Percentiles rank a stretch among this genome's conserved stretches.
Evolutionary conservation across 1,284 basidiomycete species (phyloP).

Genomic region (Phellopilus nigrolimitatus): DNA sequence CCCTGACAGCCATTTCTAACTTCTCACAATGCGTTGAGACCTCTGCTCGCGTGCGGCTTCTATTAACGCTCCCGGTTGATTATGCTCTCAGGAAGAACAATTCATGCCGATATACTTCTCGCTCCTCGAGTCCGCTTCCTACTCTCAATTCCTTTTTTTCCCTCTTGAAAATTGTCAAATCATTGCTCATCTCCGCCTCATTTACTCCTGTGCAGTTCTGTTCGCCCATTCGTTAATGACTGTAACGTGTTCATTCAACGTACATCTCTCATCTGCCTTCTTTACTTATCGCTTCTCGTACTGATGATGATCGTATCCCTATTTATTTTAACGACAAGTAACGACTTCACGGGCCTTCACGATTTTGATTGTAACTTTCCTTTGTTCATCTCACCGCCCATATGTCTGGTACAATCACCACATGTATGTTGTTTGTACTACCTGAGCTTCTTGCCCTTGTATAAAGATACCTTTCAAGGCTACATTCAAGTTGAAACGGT

Average conservation of each 20-base stretch:
- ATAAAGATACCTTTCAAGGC: too few relatives aligned
- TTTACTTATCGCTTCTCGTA: not conserved
- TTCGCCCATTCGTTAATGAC: not conserved
- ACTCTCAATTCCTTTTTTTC: not conserved
- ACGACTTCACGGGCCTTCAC: constrained; percentile 11
- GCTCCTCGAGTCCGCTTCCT: not conserved
- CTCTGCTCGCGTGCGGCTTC: not conserved
- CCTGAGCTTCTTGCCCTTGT: too few relatives aligned
- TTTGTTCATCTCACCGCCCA: not conserved
- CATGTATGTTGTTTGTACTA: not conserved
- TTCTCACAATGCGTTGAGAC: not conserved
- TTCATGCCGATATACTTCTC: not conserved
- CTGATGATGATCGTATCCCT: not conserved
- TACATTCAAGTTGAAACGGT: too few relatives aligned
- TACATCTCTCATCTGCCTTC: constrained; percentile 3
- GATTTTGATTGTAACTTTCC: not conserved
- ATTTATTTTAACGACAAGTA: constrained; percentile 1
- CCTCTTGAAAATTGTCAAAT: not conserved
- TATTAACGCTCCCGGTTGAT: constrained; percentile 3
- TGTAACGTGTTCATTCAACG: not conserved
- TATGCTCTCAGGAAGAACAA: too few relatives aligned
- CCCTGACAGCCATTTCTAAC: not conserved
- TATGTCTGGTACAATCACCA: not conserved
- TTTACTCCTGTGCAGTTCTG: not conserved
- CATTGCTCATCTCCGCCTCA: constrained; percentile 4